Evolutionary conservation across 2,329 filamentous ascomycete species (phyloP), one percentile per base, ranked within the genome.

Genomic region (Raffaelea ambrosiae): DNA sequence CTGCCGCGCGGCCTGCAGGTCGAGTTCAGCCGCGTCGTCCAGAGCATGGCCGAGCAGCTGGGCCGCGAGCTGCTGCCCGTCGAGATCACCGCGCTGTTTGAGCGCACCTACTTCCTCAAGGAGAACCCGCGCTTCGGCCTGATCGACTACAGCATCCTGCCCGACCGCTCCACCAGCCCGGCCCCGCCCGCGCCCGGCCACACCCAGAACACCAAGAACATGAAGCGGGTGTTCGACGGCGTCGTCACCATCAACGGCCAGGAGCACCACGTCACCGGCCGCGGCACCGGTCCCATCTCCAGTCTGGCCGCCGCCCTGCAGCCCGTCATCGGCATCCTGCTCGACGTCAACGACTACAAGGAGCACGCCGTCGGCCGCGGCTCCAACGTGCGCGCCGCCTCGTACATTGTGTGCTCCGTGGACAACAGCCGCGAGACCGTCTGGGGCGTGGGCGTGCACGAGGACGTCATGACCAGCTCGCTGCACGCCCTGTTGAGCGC

Each of bases 311-410:
- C 88, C 58, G 91, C 90, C 16, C 75, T 98, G 40, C 79, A 80
- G 57, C 74, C 74, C 16, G 69, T 97, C 31, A 47, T 54, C 38
- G 87, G 88, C 50, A 84, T 97, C 54, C 84, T 94, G 60, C 73
- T 97, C 21, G 91, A 97, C 61, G 88, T 97, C 45, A 79, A 83
- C 41, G 88, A 96, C 64, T 97, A 97, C 73, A 95, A 94, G 72
- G 93, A 97, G 66, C 91, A 97, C 67, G 85, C 90, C 23, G 89
- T 97, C 57, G 88, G 88, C 55, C 73, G 76, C 45, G 88, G 87
- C 52, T 79, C 81, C 49, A 80, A 88, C 52, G 88, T 91, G 55
- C 94, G 94, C 71, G 91, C 91, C n/a, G 91, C 89, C 2, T 88
- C 90, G 2, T 97, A 94, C 63, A 95, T 97, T 54, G 87, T 96